These are phyloP conservation scores for Lodderomyces metapsilosis DNA, from an alignment of 1,139 yeast genomes.

Conservation along the genomic window DNA sequence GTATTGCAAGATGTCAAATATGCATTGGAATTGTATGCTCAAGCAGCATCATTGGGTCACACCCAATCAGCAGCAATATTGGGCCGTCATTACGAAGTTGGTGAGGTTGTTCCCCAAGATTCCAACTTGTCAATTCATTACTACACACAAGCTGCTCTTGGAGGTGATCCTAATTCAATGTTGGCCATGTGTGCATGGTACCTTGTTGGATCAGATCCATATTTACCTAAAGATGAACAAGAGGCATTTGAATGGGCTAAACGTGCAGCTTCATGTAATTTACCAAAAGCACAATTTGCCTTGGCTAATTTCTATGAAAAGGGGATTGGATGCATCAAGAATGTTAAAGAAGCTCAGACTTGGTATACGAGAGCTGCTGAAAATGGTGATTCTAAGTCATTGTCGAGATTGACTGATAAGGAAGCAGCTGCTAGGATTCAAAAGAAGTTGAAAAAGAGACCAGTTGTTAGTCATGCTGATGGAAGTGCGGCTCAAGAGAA, in stretches of 20 bases:
- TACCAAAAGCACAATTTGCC: slow-evolving; percentile 83
- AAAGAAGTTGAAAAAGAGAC: slow-evolving; percentile 28
- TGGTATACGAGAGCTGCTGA: slow-evolving; percentile 82
- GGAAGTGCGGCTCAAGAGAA: slow-evolving; percentile 34
- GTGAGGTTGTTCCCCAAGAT: slow-evolving; percentile 78
- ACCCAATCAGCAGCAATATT: slow-evolving; percentile 74
- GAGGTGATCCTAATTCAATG: slow-evolving; percentile 89
- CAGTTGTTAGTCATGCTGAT: slow-evolving; percentile 3
- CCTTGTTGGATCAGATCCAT: slow-evolving; percentile 83
- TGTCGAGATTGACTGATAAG: slow-evolving; percentile 34
- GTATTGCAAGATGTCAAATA: slow-evolving; percentile 80
- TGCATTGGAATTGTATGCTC: slow-evolving; percentile 82
- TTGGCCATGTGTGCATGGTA: slow-evolving; percentile 97
- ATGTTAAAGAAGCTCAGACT: slow-evolving; percentile 55
- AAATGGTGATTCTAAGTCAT: slow-evolving; percentile 69
- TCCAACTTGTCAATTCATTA: slow-evolving; percentile 86
- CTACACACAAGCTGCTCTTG: slow-evolving; percentile 85
- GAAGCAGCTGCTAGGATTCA: slow-evolving; percentile 30
- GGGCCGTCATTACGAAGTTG: slow-evolving; percentile 84
- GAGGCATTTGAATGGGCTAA: slow-evolving; percentile 96
- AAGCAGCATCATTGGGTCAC: slow-evolving; percentile 88
- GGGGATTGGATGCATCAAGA: slow-evolving; percentile 80
- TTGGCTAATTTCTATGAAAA: slow-evolving; percentile 81
- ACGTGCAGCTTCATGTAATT: slow-evolving; percentile 73
- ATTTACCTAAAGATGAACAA: slow-evolving; percentile 70